A percentile compares a stretch with the other conserved stretches of the same genome.
Conservation (phyloP, 2,329 filamentous ascomycete species). For the Aspergillus fischeri region DNA sequence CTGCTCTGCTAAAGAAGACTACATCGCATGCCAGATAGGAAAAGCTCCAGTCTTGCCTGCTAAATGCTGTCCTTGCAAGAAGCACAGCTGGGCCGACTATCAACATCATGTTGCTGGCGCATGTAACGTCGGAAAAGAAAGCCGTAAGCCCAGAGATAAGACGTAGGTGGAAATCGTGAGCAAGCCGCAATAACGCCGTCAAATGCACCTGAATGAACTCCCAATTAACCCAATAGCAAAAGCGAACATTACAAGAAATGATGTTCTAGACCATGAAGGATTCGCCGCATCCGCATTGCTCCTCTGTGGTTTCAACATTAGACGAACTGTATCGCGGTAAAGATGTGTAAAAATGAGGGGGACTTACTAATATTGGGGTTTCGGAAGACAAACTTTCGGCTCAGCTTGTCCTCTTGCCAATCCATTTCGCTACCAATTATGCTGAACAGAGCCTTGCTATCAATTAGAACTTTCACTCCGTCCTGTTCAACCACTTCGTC, state of each 20-base stretch:
- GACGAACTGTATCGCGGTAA: slow-evolving; percentile 1
- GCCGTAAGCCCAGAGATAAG: slow-evolving; percentile 16
- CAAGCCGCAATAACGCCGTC: slow-evolving; percentile 29
- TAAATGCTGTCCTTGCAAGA: neutral
- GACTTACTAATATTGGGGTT: slow-evolving; percentile 97
- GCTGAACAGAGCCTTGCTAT: slow-evolving; percentile 95
- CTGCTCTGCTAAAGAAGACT: neutral
- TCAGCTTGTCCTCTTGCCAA: slow-evolving; percentile 94
- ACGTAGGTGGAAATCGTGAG: slow-evolving; percentile 4
- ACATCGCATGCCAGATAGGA: neutral
- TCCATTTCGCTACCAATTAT: slow-evolving; percentile 99
- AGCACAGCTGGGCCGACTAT: neutral
- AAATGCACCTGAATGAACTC: slow-evolving; percentile 31
- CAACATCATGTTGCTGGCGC: neutral
- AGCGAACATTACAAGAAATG: slow-evolving; percentile 9
- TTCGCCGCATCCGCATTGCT: slow-evolving; percentile 93
- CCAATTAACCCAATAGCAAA: slow-evolving; percentile 6
- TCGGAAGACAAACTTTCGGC: slow-evolving; percentile 84
- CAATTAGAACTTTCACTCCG: slow-evolving; percentile 90
- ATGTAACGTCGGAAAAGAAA: neutral
- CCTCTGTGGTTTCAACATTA: slow-evolving; percentile 59
- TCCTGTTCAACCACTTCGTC: slow-evolving; percentile 95
- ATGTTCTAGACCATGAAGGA: slow-evolving; percentile 73
- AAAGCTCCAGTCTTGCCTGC: neutral
- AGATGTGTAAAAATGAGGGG: neutral